phyloP scores from a whole-genome alignment of 148 eudicot genomes.

The Oxyria digyna region DNA sequence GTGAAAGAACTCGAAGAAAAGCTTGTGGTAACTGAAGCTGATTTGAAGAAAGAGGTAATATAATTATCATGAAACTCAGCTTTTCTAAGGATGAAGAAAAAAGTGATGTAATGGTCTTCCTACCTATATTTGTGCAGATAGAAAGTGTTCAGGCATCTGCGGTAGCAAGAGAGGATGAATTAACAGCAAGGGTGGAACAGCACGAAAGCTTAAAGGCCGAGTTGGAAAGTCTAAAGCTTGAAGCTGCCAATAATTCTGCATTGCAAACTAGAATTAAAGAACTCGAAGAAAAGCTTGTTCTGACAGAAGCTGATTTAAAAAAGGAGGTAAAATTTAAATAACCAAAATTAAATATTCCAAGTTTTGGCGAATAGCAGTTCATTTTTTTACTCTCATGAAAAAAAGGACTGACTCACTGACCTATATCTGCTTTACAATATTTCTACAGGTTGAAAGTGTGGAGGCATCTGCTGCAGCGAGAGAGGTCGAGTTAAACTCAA shows the following conservation, averaged over 20 bases:
- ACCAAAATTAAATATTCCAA: not conserved
- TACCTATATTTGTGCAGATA: slow-evolving; percentile 14
- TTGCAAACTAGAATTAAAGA: slow-evolving; percentile 37
- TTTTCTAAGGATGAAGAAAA: not conserved
- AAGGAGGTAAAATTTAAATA: slow-evolving; percentile 27
- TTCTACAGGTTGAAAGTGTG: slow-evolving; percentile 21
- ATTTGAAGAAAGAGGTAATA: slow-evolving; percentile 39
- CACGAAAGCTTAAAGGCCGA: slow-evolving; percentile 31
- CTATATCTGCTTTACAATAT: not conserved
- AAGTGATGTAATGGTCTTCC: not conserved
- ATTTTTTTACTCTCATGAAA: not conserved
- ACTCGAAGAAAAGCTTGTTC: slow-evolving; percentile 38
- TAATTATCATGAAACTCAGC: not conserved
- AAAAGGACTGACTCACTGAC: too few species aligned
- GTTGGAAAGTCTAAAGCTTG: slow-evolving; percentile 32
- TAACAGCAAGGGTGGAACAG: slow-evolving; percentile 23
- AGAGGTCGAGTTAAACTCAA: slow-evolving; percentile 27
- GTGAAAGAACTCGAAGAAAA: slow-evolving; percentile 53
- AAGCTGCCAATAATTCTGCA: slow-evolving; percentile 29
- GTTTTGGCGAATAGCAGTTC: not conserved
- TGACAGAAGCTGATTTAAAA: slow-evolving; percentile 35
- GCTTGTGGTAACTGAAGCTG: slow-evolving; percentile 32
- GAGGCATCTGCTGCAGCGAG: slow-evolving; percentile 23
- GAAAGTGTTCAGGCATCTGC: slow-evolving; percentile 19
- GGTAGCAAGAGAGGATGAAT: slow-evolving; percentile 24